Percentiles rank a stretch among this genome's conserved stretches.
These are phyloP conservation scores for Aspergillus neoniger DNA, from an alignment of 2,329 filamentous ascomycete species.

Conservation along the genomic window DNA sequence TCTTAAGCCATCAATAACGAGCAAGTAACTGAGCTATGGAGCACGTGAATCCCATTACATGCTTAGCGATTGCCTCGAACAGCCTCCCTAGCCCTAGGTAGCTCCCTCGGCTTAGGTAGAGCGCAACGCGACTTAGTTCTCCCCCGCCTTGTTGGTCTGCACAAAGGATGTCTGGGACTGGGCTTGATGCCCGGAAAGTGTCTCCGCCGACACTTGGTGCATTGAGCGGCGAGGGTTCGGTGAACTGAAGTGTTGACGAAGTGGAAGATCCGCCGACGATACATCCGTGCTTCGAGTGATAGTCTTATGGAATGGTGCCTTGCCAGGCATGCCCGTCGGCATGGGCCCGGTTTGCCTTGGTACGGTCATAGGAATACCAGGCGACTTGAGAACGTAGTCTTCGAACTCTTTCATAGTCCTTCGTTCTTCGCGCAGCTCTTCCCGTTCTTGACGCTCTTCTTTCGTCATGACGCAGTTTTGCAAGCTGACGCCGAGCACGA, in stretches of 20 bases:
- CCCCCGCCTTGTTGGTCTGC: constrained; percentile 43
- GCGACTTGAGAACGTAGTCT: constrained; percentile 43
- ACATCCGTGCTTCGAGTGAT: constrained; percentile 43
- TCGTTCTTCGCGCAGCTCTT: constrained; percentile 40
- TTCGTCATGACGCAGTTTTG: constrained; percentile 50
- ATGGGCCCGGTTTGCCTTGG: constrained; percentile 11
- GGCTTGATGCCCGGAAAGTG: constrained; percentile 17
- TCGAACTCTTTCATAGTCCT: constrained; percentile 44
- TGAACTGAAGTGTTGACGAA: constrained; percentile 37
- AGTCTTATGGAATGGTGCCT: constrained; percentile 45
- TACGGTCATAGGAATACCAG: constrained; percentile 36
- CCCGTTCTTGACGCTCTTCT: constrained; percentile 37
- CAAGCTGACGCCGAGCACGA: constrained; percentile 51
- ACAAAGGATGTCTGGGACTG: constrained; percentile 45
- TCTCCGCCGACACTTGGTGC: constrained; percentile 25
- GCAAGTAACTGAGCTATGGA: too few species aligned
- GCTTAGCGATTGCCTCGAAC: too few species aligned
- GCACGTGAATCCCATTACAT: too few species aligned
- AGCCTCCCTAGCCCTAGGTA: too few species aligned
- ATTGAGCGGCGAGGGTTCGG: constrained; percentile 26
- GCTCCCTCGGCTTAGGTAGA: too few species aligned
- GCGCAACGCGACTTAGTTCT: constrained; percentile 19
- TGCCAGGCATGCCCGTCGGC: constrained; percentile 32
- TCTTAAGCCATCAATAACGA: too few species aligned
- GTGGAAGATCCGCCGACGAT: constrained; percentile 42